Base-by-base conservation (phyloP, 441 rosid species). In the Gossypium aridum region DNA sequence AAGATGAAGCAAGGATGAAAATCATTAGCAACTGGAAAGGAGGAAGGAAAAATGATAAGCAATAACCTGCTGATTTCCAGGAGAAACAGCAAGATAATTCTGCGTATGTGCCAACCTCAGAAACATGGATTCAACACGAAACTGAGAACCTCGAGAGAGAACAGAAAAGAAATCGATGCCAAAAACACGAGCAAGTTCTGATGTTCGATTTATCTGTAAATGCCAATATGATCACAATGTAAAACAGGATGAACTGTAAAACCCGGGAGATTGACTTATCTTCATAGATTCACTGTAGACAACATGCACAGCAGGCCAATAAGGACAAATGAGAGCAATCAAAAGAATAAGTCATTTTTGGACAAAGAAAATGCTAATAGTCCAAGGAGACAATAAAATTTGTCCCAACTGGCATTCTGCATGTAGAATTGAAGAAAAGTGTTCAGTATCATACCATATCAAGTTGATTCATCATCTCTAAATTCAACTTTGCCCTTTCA, bases 131-230 rank as follows among this genome's bases (percentile, higher is more conserved):
- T 96, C 99, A 71, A 96, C 99, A 70, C 98, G 98, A 76, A 90
- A 96, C 64, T 96, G 97, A 20, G 99, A 96, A 77, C 99, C 99
- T 81, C 99, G 90, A 77, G 98, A 96, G 47, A 93, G 97, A 83
- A 96, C 99, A 72, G 98, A 93, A 83, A 96, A 96, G 85, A 96
- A 96, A 65, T 96, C 98, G 14, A 93, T 96, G 75, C 99, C 99
- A 77, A 93, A 96, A 75, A 96, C 89, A 64, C 98, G 98, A 83
- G 99, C 98, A 82, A 96, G 98, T 86, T 93, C 98, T 34, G 99
- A 94, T 28, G 99, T 96, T 77, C 97, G 92, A 82, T 93, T 96
- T 79, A 96, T 88, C 99, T 96, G 96, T 79, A 86, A 84, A 86
- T 59, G 28, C 79, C 79, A 60, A 61, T 25, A 76, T 64, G 59